Conservation (phyloP, 441 rosid genomes). For the Bruguiera hainesii region DNA sequence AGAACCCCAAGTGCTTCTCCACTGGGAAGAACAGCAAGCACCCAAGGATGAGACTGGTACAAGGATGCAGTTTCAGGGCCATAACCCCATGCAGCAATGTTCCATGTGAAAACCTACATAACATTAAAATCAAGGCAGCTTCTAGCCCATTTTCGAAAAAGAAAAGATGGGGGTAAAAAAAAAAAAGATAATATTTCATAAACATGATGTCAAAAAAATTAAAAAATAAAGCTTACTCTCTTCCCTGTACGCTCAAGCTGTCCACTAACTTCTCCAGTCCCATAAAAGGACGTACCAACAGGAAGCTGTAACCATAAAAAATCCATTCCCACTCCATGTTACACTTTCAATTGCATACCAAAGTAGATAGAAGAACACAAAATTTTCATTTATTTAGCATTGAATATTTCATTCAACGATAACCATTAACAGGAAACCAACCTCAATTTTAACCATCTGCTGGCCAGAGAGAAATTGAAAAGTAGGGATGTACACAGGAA, state of each 20-base stretch:
- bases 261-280: constrained; percentile 98
- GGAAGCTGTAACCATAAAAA: constrained; percentile 52
- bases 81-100: constrained; percentile 84
- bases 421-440: constrained; percentile 12
- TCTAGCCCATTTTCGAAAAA: neutral
- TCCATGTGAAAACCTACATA: constrained; percentile 87
- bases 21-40: constrained; percentile 73
- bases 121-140: neutral
- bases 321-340: neutral
- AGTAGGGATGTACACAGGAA: constrained; percentile 57
- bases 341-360: neutral
- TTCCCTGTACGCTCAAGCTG: constrained; percentile 92
- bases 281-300: constrained; percentile 79
- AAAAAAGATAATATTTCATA: neutral
- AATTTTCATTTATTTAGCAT: no score
- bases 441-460: constrained; percentile 77
- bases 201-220: constrained; percentile 5
- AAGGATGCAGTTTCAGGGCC: constrained; percentile 83
- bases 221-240: constrained; percentile 66
- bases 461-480: constrained; percentile 38
- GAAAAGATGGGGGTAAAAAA: neutral
- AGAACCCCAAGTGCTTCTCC: constrained; percentile 92
- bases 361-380: neutral
- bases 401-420: neutral
- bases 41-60: constrained; percentile 99